Evolutionary conservation across 2,329 filamentous ascomycete genomes (phyloP), one percentile per base, ranked within the genome.

Genomic region (Dissoconium aciculare): DNA sequence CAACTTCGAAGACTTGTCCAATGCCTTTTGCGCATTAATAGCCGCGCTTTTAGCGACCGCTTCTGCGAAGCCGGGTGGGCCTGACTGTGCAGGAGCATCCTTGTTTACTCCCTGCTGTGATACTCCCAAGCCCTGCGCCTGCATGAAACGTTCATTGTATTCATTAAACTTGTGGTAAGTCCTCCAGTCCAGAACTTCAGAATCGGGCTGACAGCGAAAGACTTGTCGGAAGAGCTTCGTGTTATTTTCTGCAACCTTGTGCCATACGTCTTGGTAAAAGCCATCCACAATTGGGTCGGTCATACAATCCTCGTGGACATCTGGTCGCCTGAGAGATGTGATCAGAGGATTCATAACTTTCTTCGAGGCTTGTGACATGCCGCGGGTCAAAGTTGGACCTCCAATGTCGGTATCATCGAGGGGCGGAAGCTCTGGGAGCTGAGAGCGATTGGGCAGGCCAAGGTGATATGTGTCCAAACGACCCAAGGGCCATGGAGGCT

Each of bases 171-270:
- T 78, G 40, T 81, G 78, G 56, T 98, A 98, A 40, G 92, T 80
- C 42, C 79, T 75, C 89, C 89, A 98, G 26, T 79, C 87, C 40
- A 74, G 77, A 15, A 93, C 89, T 50, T 94, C 83, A 30, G 76
- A 94, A 53, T 98, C 89, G 1, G 89, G 89, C 80, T 92, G 91
- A 56, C 85, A 94, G 27, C 85, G 75, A 62, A 98, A 98, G 5
- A 98, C 87, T 38, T 79, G 74, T 17, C 89, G 78, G 59, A 81
- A 98, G 28, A 98, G 69, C 51, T 84, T 87, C 3, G 89, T 98
- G 53, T 98, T 98, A 61, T 95, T 95, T 40, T 79, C 74, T 1
- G 89, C 89, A 31, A 84, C 74, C 11, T 74, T 68, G 41, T 78
- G 75, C 91, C 91, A 98, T 2, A 82, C 74, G 39, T 92, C 80